Conservation (phyloP, 768 basidiomycete species). For the Lactarius hengduanensis region DNA sequence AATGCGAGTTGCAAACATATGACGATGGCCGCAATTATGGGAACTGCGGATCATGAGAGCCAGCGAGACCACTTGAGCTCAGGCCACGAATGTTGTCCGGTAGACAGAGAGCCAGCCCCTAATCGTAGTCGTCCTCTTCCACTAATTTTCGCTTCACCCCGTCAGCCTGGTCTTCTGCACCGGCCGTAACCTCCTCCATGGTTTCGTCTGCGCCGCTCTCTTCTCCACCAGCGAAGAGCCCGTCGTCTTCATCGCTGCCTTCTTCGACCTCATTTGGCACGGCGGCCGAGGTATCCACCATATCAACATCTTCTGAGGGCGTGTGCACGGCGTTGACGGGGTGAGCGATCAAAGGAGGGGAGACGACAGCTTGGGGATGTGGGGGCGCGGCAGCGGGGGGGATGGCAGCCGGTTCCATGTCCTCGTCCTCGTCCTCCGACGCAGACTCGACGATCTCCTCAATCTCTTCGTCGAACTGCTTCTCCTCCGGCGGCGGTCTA, state of each 20-base stretch:
- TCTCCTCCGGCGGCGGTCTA: conserved; percentile 74
- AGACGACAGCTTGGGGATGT: conserved; percentile 24
- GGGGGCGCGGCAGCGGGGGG: conserved; percentile 34
- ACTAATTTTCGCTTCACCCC: conserved; percentile 77
- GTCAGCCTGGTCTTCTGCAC: conserved; percentile 39
- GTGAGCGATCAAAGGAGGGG: conserved; percentile 26
- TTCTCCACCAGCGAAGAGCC: conserved; percentile 72
- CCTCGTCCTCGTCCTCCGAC: conserved; percentile 59
- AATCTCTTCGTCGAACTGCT: conserved; percentile 75
- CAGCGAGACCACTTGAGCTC: neutral
- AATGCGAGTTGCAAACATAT: neutral
- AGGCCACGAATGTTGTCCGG: neutral
- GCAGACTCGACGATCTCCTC: conserved; percentile 81
- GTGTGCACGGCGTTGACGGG: conserved; percentile 62
- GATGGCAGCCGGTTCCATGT: conserved; percentile 69
- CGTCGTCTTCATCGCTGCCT: conserved; percentile 77
- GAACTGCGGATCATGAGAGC: neutral
- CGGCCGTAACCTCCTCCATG: conserved; percentile 71
- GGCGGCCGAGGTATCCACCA: conserved; percentile 42
- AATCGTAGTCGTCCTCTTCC: conserved; percentile 88
- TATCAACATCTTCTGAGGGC: conserved; percentile 63
- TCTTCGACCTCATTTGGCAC: conserved; percentile 47
- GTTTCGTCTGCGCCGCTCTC: conserved; percentile 70
- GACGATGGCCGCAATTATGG: neutral
- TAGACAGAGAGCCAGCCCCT: conserved; percentile 23